Evolutionary conservation across 225 moss, liverwort and hornwort species (phyloP), one percentile per base, ranked within the genome.

Genomic region (Antitrichia curtipendula): DNA sequence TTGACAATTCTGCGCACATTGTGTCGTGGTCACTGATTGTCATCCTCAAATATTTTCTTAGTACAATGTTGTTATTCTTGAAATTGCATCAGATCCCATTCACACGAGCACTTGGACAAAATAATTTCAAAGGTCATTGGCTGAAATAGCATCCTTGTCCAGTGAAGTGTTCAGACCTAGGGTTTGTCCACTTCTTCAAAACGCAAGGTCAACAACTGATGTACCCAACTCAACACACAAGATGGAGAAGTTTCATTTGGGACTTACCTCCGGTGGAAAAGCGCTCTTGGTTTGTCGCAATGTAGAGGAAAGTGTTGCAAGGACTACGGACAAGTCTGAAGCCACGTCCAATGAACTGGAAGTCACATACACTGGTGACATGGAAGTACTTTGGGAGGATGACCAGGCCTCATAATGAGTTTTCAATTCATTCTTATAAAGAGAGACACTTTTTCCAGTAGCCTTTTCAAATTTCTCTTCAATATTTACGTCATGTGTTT

Each of bases 261-360:
- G n/a, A n/a, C n/a, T n/a, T n/a, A n/a, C n/a, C n/a, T n/a, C n/a
- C n/a, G n/a, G n/a, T n/a, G 36, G 36, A 38, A 1, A 2, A 66
- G 7, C 2, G 0, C 2, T 22, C 7, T 0, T n/a, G 1, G 4
- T 38, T 71, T 16, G 6, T 43, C 1, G 12, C 15, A 27, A 71
- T 2, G 1, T 23, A 23, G 4, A 4, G 0, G 40, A 24, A 40
- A 69, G 24, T 1, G 0, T 69, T 69, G 40, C 24, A 69, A 69
- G 14, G 40, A 14, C 3, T n/a, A 21, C 1, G 0, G 0, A 6
- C 12, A 66, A 2, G 7, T 22, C 1, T 66, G 3, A 38, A 38
- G 22, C 1, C 1, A 2, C 0, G 0, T 23, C 4, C 0, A 0
- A 12, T 66, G 66, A 38, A n/a, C 1, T 66, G 1, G 13, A 69